Evolutionary conservation across 106 monocot genomes (phyloP), one percentile per base, ranked within the genome.

Genomic region (Allium sativum): DNA sequence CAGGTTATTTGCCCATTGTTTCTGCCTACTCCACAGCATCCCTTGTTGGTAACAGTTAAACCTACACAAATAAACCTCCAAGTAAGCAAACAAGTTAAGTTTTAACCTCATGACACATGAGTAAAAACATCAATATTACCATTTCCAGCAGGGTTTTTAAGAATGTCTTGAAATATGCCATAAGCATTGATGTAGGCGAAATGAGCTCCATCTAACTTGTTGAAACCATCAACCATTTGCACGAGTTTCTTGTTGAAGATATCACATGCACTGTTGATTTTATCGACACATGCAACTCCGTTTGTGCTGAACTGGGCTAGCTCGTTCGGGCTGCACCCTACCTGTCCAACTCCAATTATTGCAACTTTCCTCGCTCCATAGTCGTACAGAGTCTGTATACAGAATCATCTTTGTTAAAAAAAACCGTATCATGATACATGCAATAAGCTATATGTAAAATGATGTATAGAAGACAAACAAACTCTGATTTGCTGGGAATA

Each of bases 1-100:
- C 95, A 95, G 2, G 90, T 95, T 9, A 90, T 79, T 52, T 95
- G 90, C 0, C 95, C 95, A 18, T 87, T 86, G 73, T 95, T 90
- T 77, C 90, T 90, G 14, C 95, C 95, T 4, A 95, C 87, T n/a
- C 95, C 95, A 59, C 95, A 95, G 62, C 95, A 95, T 15, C 95
- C 95, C 10, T 45, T 66, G 52, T 95, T 87, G 0, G 73, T 82
- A 2, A 90, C 90, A 17, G 10, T 61, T 22, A 95, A 77, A 1
- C 89, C 93, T 93, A 63, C 12, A 73, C 40, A 48, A 48, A 13
- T 13, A 7, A 9, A 63, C 3, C 18, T 18, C 16, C 7, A 45
- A 61, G 41, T 18, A 61, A 58, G 16, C n/a, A 17, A 17, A 18
- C 9, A 3, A 44, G 17, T 18, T 18, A 31, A 31, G 31, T 31